Base-by-base conservation (phyloP, 805 yeast species). In the Debaryomyces tyrocola region DNA sequence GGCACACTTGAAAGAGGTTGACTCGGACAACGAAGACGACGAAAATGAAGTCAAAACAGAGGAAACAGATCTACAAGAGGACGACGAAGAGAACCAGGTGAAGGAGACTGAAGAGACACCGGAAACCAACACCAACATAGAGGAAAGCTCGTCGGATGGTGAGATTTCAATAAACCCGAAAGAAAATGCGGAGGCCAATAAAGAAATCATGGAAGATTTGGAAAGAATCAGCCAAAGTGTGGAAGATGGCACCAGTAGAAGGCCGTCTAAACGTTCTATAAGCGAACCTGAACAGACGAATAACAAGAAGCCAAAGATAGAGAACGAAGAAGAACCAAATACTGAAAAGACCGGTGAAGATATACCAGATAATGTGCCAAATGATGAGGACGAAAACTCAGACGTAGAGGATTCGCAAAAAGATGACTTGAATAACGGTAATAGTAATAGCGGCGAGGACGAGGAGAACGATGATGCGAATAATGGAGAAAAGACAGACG, bases 1-100 rank as follows among this genome's bases (percentile, higher is more conserved):
- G 52, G 78, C 78, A 4, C 54, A 68, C 28, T 53, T 69, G 45
- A 64, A 64, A 48, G 75, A 66, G 17, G 68, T 67, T 9, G 71
- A 69, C 52, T 60, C 70, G 5, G 70, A 63, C 37, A 64, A 63
- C 21, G 69, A 64, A 10, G 62, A 54, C 35, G 62, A 53, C 6
- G 58, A 51, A 3, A 39, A 38, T 42, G 37, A 48, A 45, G 47
- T 47, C 12, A 53, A 44, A 47, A 49, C n/a, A 39, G 46, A 33
- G 27, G 52, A 43, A 31, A 17, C 24, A 15, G 4, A 2, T 6
- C 5, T 20, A 27, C 11, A 34, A 7, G 20, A 21, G 4, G 40
- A 48, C 44, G 55, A 52, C 33, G 57, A 53, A 37, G 67, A 49
- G 15, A 18, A 18, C 4, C 12, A 4, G 15, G 40, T 17, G 28